Conservation (phyloP, 208 protist species). For the Wallacemonas rigidus region DNA sequence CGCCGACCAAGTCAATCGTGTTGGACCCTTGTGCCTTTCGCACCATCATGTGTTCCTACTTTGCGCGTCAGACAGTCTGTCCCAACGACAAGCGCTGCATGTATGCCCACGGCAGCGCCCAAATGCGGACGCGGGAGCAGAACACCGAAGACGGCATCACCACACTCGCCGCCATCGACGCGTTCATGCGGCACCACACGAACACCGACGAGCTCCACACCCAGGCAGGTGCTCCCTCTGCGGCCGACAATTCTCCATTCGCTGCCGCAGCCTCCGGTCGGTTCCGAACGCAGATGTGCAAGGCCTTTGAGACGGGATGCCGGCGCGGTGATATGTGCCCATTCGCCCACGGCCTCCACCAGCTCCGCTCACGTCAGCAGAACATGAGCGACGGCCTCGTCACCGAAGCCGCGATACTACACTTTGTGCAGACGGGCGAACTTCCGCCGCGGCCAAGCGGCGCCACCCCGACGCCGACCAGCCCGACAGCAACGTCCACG, state of each 20-base stretch:
- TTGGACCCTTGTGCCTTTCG: constrained; percentile 12
- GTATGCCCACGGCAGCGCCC: neutral
- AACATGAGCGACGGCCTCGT: constrained; percentile 65
- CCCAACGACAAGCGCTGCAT: constrained; percentile 16
- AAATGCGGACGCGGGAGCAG: constrained; percentile 15
- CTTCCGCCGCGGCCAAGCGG: neutral
- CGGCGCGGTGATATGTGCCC: constrained; percentile 66
- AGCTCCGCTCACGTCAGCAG: constrained; percentile 58
- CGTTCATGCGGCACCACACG: neutral
- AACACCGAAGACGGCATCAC: constrained; percentile 12
- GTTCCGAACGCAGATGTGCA: constrained; percentile 60
- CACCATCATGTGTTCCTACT: constrained; percentile 15
- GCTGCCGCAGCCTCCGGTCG: neutral
- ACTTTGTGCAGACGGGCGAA: constrained; percentile 14
- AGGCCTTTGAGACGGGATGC: constrained; percentile 57
- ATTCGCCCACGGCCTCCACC: constrained; percentile 71
- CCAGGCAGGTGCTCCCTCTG: neutral
- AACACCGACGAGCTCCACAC: neutral
- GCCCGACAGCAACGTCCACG: neutral
- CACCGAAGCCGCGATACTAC: constrained; percentile 56
- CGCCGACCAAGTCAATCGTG: constrained; percentile 12
- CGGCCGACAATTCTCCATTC: neutral
- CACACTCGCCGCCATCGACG: constrained; percentile 15
- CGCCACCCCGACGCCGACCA: neutral
- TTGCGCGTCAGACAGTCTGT: neutral